Evolutionary conservation across 768 basidiomycete genomes (phyloP), one percentile per base, ranked within the genome.

Genomic region (Xerocomellus chrysenteron): DNA sequence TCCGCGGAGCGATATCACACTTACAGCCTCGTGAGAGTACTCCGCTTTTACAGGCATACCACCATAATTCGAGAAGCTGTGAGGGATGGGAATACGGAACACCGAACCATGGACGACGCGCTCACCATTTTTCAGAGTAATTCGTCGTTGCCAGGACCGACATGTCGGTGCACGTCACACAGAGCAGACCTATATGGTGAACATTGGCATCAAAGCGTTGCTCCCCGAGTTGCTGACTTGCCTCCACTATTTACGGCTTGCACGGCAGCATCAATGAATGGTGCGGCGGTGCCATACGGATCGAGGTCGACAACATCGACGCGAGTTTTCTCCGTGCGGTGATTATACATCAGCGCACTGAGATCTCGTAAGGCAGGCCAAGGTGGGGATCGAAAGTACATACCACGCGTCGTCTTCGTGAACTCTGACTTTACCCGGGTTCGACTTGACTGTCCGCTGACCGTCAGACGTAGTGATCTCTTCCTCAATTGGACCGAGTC

Each of bases 281-380:
- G 97, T 5, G 94, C 89, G 0, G 97, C 97, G 10, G 94, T 96
- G 1, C 97, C 97, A 65, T 98, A 99, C 0, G 97, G 97, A 69
- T 99, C 97, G 28, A 99, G 81, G 70, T 99, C 97, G n/a, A 99
- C 86, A 30, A 92, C 92, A 60, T 98, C 95, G 19, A 98, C 94
- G 3, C 87, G 84, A 12, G 78, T 73, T 45, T 78, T 80, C 50
- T 86, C 86, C 30, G 84, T 77, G 39, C 94, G 86, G 66, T 94
- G 94, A 46, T 80, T 81, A 68, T 97, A 98, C 92, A 99, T 94
- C 49, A 94, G 75, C 4, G 89, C 80, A 66, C 95, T 97, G 16
- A 47, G 4, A 11, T 7, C 41, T 40, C n/a, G 13, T 52, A 13
- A 47, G 47, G 32, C 9, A 4, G 45, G 10, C 28, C 4, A 28